Evolutionary conservation across 1,284 basidiomycete species (phyloP), one percentile per base, ranked within the genome.

Genomic region (Microbotryomycetes sp.): DNA sequence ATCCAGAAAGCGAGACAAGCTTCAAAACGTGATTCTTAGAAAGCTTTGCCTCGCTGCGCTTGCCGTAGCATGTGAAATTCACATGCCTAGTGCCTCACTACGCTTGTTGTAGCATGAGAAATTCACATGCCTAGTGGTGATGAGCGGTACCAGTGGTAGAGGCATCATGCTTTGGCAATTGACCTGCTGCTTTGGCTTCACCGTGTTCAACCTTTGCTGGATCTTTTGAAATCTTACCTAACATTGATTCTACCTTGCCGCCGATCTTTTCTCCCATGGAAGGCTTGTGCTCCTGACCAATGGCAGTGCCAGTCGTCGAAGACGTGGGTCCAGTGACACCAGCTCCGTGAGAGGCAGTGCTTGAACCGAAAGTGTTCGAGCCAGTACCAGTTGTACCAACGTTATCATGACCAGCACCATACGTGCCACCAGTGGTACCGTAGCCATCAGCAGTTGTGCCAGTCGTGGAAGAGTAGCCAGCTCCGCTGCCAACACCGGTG

Each of bases 221-320:
- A 50, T 66, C 63, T 42, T 60, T 54, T 6, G 65, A 63, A 1
- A 54, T 6, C 50, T 63, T 66, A 32, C 65, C 65, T n/a, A 66
- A 25, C 4, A 48, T 32, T 15, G 60, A 58, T 29, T 66, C 65
- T 29, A 49, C 23, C 22, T 19, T 29, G 29, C n/a, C 47, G 49
- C 7, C 29, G 4, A 56, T 52, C 58, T 67, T 67, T 58, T 67
- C 65, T 0, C 58, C 58, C n/a, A 59, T 28, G 3, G 49, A 54
- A 2, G 66, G 63, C 47, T 65, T 65, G 4, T 59, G 57, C 25
- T 42, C 36, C 9, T 19, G 36, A 12, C 36, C 36, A 19, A 42
- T 19, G 19, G 36, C 19, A 9, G 36, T 12, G 9, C 36, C 36
- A 42, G 36, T 19, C 12, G 36, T 42, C 12, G 36, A 12, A 9